phyloP scores from a whole-genome alignment of 164 flowering plant genomes.

The Kalanchoe fedtschenkoi region DNA sequence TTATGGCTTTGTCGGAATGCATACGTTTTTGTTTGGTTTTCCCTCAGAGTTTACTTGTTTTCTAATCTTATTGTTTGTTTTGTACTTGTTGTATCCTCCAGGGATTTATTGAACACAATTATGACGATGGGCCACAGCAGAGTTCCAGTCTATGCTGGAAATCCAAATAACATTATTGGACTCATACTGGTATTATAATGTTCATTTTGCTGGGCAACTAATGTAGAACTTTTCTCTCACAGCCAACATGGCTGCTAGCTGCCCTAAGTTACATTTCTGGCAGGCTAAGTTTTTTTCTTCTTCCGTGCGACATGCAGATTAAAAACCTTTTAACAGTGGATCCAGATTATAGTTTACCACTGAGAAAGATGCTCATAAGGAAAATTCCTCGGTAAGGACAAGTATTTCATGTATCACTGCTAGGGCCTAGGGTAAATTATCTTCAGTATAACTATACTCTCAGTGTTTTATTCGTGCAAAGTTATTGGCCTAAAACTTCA shows the following conservation, averaged over 20 bases:
- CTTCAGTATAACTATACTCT: too few relatives aligned
- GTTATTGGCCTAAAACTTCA: too few relatives aligned
- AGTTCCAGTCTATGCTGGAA: slow-evolving; percentile 72
- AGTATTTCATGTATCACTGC: background rate
- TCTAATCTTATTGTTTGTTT: slow-evolving; percentile 6
- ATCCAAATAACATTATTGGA: slow-evolving; percentile 64
- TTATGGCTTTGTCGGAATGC: slow-evolving; percentile 12
- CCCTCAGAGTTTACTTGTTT: background rate
- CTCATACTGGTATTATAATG: slow-evolving; percentile 51
- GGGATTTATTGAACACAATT: slow-evolving; percentile 65
- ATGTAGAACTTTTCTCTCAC: background rate
- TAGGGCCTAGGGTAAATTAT: too few relatives aligned
- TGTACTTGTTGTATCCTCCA: slow-evolving; percentile 14
- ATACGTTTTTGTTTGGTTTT: slow-evolving; percentile 1
- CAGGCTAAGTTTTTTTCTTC: background rate
- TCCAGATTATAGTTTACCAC: slow-evolving; percentile 50
- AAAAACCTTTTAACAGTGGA: slow-evolving; percentile 72
- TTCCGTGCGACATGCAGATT: slow-evolving; percentile 33
- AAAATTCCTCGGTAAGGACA: slow-evolving; percentile 72
- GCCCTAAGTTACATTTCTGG: background rate
- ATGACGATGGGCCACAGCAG: slow-evolving; percentile 87
- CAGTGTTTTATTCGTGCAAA: too few relatives aligned
- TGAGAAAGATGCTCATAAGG: slow-evolving; percentile 59
- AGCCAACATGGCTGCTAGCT: background rate
- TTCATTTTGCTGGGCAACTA: background rate